Conservation (phyloP, 2,329 filamentous ascomycete species). For the Penicillium sp. region DNA sequence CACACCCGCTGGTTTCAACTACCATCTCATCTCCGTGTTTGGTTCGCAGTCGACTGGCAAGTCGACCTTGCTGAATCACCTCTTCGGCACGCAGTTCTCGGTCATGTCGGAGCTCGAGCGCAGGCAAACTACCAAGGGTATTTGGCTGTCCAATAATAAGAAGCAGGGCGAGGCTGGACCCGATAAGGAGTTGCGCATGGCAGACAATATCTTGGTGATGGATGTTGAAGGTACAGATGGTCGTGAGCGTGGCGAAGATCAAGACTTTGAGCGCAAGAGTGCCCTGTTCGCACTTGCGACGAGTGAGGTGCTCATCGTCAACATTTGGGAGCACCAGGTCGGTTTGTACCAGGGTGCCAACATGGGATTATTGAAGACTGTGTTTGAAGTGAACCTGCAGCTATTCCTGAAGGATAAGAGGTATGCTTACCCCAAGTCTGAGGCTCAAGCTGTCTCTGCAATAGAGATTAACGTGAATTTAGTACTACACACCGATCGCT, state of each 20-base stretch:
- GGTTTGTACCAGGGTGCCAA: constrained; percentile 97
- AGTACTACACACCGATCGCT: constrained; percentile 84
- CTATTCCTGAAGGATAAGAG: constrained; percentile 93
- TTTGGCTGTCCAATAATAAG: constrained; percentile 99
- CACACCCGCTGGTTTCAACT: constrained; percentile 91
- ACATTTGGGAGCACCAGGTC: constrained; percentile 99
- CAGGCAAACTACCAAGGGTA: constrained; percentile 96
- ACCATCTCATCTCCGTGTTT: constrained; percentile 98
- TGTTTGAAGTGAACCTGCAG: constrained; percentile 97
- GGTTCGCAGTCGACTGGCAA: constrained; percentile 98
- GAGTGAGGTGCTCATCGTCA: constrained; percentile 95
- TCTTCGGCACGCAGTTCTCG: constrained; percentile 93
- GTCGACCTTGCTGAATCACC: constrained; percentile 89
- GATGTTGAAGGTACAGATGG: constrained; percentile 98
- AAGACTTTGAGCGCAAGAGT: constrained; percentile 98
- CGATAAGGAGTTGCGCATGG: constrained; percentile 59
- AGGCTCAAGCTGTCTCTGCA: neutral
- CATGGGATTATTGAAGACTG: constrained; percentile 96
- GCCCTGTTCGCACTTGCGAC: constrained; percentile 94
- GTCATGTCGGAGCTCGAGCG: constrained; percentile 96
- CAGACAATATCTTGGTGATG: constrained; percentile 98
- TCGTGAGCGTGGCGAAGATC: constrained; percentile 90
- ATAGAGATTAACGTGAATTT: constrained; percentile 13
- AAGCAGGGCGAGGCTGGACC: constrained; percentile 39
- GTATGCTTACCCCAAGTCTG: constrained; percentile 47